phyloP scores from a whole-genome alignment of 2,329 filamentous ascomycete genomes.

The Pseudogymnoascus sp. region DNA sequence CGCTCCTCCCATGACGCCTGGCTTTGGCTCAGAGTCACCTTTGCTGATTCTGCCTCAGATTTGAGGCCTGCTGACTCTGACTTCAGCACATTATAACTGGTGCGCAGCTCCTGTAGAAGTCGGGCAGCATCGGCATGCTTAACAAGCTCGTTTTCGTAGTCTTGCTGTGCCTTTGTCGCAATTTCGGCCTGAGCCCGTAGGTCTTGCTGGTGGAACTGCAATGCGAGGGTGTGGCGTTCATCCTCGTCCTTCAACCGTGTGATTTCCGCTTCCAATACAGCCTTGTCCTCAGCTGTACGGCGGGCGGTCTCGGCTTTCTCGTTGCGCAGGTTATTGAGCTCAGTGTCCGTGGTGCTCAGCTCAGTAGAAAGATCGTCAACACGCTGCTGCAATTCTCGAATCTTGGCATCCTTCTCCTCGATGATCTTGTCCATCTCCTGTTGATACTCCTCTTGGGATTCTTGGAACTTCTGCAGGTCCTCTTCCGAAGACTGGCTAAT shows the following conservation, averaged over 20 bases:
- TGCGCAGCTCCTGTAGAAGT: constrained; percentile 67
- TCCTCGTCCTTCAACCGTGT: constrained; percentile 74
- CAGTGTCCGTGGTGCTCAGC: constrained; percentile 70
- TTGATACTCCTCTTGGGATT: constrained; percentile 78
- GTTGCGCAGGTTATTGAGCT: constrained; percentile 72
- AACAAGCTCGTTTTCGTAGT: constrained; percentile 88
- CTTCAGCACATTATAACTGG: constrained; percentile 74
- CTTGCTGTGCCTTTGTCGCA: constrained; percentile 83
- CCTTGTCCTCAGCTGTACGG: constrained; percentile 74
- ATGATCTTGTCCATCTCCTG: constrained; percentile 73
- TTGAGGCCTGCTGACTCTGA: constrained; percentile 66
- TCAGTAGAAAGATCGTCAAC: constrained; percentile 78
- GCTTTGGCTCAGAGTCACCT: constrained; percentile 67
- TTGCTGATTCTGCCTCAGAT: constrained; percentile 79
- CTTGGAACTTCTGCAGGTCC: constrained; percentile 68
- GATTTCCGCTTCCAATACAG: constrained; percentile 69
- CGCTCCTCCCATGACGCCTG: constrained; percentile 85
- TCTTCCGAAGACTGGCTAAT: constrained; percentile 86
- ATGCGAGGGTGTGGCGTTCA: constrained; percentile 68
- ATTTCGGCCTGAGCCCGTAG: constrained; percentile 91
- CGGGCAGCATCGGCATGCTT: constrained; percentile 96
- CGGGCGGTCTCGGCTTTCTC: constrained; percentile 67
- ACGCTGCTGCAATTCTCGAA: constrained; percentile 74
- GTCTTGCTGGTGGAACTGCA: constrained; percentile 81
- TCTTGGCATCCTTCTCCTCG: constrained; percentile 68